Conservation (phyloP, 176 grass and related monocot species). For the Cenchrus americanus region DNA sequence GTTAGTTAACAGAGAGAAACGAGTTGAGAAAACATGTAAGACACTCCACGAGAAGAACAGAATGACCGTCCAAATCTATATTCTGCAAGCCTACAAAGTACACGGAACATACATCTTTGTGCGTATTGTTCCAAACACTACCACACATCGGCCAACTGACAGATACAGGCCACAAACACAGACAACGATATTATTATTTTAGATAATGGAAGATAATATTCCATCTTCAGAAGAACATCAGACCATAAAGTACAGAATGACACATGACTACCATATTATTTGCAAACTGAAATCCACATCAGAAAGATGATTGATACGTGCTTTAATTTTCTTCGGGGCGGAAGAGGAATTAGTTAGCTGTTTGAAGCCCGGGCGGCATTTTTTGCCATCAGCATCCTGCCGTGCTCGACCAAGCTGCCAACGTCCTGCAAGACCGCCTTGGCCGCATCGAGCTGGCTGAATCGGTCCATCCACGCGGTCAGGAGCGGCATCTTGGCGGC, state of each 20-base stretch:
- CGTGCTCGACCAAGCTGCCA: neutral
- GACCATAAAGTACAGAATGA: too few relatives aligned
- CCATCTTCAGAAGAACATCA: too few relatives aligned
- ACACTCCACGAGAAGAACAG: neutral
- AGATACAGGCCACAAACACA: neutral
- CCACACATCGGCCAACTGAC: neutral
- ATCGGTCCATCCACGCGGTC: conserved; percentile 44
- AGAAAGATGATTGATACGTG: neutral
- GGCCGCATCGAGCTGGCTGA: conserved; percentile 33
- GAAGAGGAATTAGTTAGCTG: neutral
- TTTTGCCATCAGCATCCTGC: neutral
- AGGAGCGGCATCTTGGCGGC: conserved; percentile 37
- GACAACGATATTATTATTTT: neutral
- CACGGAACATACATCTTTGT: too few relatives aligned
- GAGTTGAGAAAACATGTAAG: neutral
- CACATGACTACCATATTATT: too few relatives aligned
- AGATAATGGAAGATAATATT: too few relatives aligned
- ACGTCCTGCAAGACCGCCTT: conserved; percentile 41
- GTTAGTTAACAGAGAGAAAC: neutral
- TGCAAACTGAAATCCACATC: neutral
- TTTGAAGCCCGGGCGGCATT: neutral
- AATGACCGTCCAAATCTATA: neutral
- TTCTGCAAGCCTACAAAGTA: too few relatives aligned
- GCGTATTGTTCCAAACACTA: neutral
- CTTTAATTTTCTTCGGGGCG: too few relatives aligned